phyloP scores from a whole-genome alignment of 2,329 filamentous ascomycete species.

The Trichophyton schoenleinii region DNA sequence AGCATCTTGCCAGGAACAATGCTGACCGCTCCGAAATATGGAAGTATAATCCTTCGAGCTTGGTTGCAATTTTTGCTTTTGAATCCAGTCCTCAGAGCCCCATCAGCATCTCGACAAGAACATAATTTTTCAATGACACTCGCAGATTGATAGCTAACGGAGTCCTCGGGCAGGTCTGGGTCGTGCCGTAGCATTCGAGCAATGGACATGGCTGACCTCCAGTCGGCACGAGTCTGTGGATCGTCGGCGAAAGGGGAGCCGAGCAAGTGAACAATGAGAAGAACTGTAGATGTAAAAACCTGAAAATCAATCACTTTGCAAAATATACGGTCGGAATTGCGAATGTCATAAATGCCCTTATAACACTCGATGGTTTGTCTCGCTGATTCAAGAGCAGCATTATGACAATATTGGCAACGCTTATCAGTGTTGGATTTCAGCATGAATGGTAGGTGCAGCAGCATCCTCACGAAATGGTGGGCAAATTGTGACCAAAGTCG shows the following conservation, averaged over 20 bases:
- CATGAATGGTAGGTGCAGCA: slow-evolving; percentile 39
- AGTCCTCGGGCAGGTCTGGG: slow-evolving; percentile 25
- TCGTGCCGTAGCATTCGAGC: slow-evolving; percentile 24
- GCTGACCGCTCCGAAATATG: slow-evolving; percentile 36
- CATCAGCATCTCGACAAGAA: slow-evolving; percentile 15
- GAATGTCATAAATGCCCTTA: slow-evolving; percentile 19
- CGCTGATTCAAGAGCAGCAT: slow-evolving; percentile 30
- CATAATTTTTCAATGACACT: slow-evolving; percentile 31
- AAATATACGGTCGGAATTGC: slow-evolving; percentile 19
- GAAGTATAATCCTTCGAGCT: slow-evolving; percentile 28
- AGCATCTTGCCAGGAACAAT: slow-evolving; percentile 26
- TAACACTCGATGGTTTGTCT: slow-evolving; percentile 32
- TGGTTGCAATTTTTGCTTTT: neutral
- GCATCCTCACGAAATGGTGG: slow-evolving; percentile 27
- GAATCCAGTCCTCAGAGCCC: neutral
- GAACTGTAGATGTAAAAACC: slow-evolving; percentile 35
- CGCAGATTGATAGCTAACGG: slow-evolving; percentile 33
- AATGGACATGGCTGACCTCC: slow-evolving; percentile 24
- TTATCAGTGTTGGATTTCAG: slow-evolving; percentile 27
- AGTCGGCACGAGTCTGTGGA: slow-evolving; percentile 12
- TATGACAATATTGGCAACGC: slow-evolving; percentile 29
- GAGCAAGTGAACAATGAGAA: slow-evolving; percentile 34
- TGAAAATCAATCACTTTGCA: slow-evolving; percentile 40
- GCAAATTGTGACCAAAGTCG: slow-evolving; percentile 29
- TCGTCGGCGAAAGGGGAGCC: slow-evolving; percentile 14